phyloP scores from a whole-genome alignment of 768 basidiomycete species.

The Grammothele lineata region DNA sequence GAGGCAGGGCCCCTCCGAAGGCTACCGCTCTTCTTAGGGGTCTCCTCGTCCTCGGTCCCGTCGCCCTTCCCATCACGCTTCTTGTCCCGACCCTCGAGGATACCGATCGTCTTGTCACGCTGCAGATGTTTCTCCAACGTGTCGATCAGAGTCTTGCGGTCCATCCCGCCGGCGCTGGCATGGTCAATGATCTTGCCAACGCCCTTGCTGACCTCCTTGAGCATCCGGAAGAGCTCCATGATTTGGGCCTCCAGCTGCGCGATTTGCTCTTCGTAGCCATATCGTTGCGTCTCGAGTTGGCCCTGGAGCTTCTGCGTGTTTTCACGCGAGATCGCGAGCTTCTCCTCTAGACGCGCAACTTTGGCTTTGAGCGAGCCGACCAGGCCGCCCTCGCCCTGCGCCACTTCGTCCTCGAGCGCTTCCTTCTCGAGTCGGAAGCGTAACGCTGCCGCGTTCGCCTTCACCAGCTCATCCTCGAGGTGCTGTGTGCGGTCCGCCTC shows the following conservation, averaged over 20 bases:
- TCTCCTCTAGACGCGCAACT: conserved; percentile 66
- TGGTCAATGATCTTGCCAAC: conserved; percentile 65
- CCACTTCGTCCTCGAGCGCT: conserved; percentile 73
- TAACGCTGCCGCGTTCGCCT: conserved; percentile 58
- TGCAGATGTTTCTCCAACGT: conserved; percentile 80
- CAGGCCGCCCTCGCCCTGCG: conserved; percentile 76
- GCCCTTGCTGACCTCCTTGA: conserved; percentile 77
- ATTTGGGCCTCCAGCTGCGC: conserved; percentile 89
- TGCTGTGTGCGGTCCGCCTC: conserved; percentile 80
- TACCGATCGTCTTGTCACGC: conserved; percentile 77
- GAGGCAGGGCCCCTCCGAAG: conserved; percentile 32
- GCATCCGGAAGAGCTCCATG: conserved; percentile 90
- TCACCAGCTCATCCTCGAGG: conserved; percentile 74
- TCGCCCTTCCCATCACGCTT: conserved; percentile 28
- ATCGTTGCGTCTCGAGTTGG: conserved; percentile 73
- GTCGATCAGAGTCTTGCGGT: conserved; percentile 76
- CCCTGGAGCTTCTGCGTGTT: conserved; percentile 71
- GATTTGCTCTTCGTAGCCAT: conserved; percentile 81
- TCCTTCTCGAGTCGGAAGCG: conserved; percentile 81
- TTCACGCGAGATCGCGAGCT: conserved; percentile 73
- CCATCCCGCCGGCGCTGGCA: conserved; percentile 56
- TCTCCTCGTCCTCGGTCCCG: conserved; percentile 47
- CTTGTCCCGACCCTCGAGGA: conserved; percentile 69
- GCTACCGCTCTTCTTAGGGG: conserved; percentile 55
- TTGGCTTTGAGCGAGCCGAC: conserved; percentile 79